Base-by-base conservation (phyloP, 768 basidiomycete species). In the Tremella fuciformis region DNA sequence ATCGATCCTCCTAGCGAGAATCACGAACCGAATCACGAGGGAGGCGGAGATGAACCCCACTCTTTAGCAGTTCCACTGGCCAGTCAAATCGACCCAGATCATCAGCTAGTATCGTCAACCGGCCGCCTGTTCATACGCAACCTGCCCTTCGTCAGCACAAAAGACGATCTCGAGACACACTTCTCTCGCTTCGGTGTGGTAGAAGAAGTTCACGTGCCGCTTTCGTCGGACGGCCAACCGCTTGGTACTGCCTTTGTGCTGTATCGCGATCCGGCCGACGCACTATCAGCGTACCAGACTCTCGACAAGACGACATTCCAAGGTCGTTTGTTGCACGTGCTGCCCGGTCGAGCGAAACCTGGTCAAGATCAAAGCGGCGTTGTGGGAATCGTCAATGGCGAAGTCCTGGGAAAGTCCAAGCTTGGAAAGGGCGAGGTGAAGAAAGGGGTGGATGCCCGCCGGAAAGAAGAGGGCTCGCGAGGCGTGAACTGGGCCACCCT, bases 71-170 rank as follows among this genome's bases (percentile, higher is more conserved):
- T 51, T 22, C 21, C 8, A 26, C 13, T 9, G 52, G 3, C 24
- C 22, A 13, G 29, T 15, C 40, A 49, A 50, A 19, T 18, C 16
- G 58, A 58, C 15, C 59, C 73, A 8, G 71, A 73, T 47, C 78
- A 78, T 59, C 65, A 75, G 24, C 84, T 85, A 1, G 87, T 94
- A 53, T 78, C 86, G 3, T 81, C 83, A 57, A 93, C 91, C 0
- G 82, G 84, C 0, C 84, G 93, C 3, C 79, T 98, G 1, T 98
- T 98, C 71, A 79, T 99, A 4, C 89, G 96, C n/a, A 99, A 98
- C 71, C 77, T 99, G n/a, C 82, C 91, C 0, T 98, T 91, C 69
- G 83, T 86, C 0, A 89, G 88, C 57, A 86, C 87, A 7, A 83
- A 87, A 16, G 76, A 80, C 1, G 91, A 96, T 50, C 77, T 98